Percentiles rank a stretch among this genome's conserved stretches.
phyloP scores from a whole-genome alignment of 208 protist genomes.

The Acanthamoeba quina region DNA sequence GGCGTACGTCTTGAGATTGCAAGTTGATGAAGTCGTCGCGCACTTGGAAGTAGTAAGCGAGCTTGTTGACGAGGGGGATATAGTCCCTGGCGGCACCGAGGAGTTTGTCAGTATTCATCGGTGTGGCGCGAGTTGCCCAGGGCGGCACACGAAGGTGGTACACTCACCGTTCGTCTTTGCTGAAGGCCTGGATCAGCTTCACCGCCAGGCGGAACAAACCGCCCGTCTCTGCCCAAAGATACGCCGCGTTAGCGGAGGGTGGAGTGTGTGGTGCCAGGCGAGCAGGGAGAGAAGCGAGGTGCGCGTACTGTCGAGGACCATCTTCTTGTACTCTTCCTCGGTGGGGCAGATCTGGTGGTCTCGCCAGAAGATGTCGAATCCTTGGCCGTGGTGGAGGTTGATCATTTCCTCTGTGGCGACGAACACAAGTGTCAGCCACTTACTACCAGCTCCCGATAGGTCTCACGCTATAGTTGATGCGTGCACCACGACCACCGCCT shows the following conservation, averaged over 20 bases:
- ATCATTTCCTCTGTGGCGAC: slow-evolving; percentile 85
- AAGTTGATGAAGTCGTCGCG: slow-evolving; percentile 93
- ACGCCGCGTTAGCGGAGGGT: not conserved
- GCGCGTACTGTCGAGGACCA: slow-evolving; percentile 89
- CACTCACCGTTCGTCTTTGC: slow-evolving; percentile 78
- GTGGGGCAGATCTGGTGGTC: slow-evolving; percentile 88
- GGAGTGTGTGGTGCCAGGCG: not conserved
- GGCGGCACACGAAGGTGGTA: not conserved
- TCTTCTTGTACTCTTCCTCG: slow-evolving; percentile 87
- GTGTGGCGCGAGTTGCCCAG: not conserved
- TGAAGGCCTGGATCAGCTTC: slow-evolving; percentile 88
- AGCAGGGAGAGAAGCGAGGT: not conserved
- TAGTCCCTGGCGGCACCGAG: slow-evolving; percentile 77
- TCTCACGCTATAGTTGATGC: not conserved
- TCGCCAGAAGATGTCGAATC: slow-evolving; percentile 91
- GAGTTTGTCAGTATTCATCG: no score
- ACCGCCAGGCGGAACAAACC: slow-evolving; percentile 90
- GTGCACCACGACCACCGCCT: no score
- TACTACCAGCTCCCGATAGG: no score
- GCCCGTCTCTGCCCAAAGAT: slow-evolving; percentile 88
- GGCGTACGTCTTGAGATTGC: slow-evolving; percentile 75
- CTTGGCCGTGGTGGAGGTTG: slow-evolving; percentile 90
- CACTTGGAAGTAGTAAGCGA: slow-evolving; percentile 92
- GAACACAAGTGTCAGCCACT: not conserved
- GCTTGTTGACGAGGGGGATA: slow-evolving; percentile 84